phyloP scores from a whole-genome alignment of 306 rosid genomes.

The Gastrolobium villosum region DNA sequence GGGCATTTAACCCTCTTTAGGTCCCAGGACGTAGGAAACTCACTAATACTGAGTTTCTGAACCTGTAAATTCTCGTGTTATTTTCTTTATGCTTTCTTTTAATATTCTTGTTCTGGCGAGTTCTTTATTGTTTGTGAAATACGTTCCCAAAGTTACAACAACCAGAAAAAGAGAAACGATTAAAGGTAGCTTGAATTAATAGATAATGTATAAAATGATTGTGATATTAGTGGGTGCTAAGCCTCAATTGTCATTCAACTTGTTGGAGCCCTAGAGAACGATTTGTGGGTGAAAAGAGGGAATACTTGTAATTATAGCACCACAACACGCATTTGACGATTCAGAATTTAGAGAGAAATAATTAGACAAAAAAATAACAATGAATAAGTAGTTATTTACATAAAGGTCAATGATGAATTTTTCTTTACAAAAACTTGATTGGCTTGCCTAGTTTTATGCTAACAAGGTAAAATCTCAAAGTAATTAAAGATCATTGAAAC shows the following conservation, averaged over 20 bases:
- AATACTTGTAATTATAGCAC: neutral
- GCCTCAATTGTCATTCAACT: conserved; percentile 1
- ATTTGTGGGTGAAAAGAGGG: conserved; percentile 9
- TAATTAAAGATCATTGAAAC: neutral
- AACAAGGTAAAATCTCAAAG: conserved; percentile 4
- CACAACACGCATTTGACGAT: neutral
- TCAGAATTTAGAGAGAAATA: neutral
- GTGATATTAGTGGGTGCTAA: conserved; percentile 18
- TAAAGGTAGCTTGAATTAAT: neutral
- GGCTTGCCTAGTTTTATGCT: neutral
- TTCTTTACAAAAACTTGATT: conserved; percentile 9
- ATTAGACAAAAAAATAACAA: conserved; percentile 5
- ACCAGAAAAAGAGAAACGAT: neutral
- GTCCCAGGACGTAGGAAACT: too few species aligned
- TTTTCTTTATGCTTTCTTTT: too few species aligned
- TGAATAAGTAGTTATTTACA: neutral
- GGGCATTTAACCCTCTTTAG: too few species aligned
- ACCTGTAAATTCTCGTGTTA: too few species aligned
- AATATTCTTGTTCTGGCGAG: too few species aligned
- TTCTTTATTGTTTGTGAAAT: too few species aligned
- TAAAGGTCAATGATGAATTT: neutral
- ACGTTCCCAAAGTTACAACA: too few species aligned
- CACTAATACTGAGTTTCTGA: too few species aligned
- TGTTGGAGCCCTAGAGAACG: conserved; percentile 8
- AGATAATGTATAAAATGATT: too few species aligned